Evolutionary conservation across 164 flowering plant genomes (phyloP).

Genomic region (Stephania yunnanensis): DNA sequence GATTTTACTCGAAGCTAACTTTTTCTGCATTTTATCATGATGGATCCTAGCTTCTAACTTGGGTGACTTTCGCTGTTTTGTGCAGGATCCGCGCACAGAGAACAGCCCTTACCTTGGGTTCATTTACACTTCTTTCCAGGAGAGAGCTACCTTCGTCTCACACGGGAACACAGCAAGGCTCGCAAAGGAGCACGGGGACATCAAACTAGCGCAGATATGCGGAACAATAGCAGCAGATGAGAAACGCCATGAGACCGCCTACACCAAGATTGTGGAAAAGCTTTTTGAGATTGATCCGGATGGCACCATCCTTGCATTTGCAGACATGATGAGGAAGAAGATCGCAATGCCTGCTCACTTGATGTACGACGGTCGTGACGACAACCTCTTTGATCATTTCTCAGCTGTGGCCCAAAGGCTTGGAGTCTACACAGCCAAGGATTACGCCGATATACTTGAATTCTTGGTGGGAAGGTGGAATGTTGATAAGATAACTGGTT

Average conservation of each 20-base stretch:
- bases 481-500: slow-evolving; percentile 49
- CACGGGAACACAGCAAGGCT: slow-evolving; percentile 70
- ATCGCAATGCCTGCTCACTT: slow-evolving; percentile 58
- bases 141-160: slow-evolving; percentile 69
- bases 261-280: slow-evolving; percentile 60
- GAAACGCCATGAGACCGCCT: slow-evolving; percentile 70
- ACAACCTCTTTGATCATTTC: slow-evolving; percentile 47
- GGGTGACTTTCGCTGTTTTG: not conserved
- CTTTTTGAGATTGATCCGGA: slow-evolving; percentile 69
- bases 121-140: slow-evolving; percentile 78
- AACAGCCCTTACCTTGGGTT: slow-evolving; percentile 78
- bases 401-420: slow-evolving; percentile 66
- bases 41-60: not conserved
- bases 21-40: too few species aligned
- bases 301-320: slow-evolving; percentile 48
- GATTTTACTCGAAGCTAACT: too few species aligned
- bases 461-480: slow-evolving; percentile 67
- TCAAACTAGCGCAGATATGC: slow-evolving; percentile 64
- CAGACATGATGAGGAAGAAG: slow-evolving; percentile 63
- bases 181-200: slow-evolving; percentile 62
- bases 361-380: slow-evolving; percentile 52
- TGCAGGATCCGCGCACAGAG: slow-evolving; percentile 64
- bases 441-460: slow-evolving; percentile 65
- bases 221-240: slow-evolving; percentile 76
- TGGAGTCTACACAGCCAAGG: slow-evolving; percentile 55